phyloP scores from a whole-genome alignment of 345 rosid species.

The Leavenworthia alabamica region DNA sequence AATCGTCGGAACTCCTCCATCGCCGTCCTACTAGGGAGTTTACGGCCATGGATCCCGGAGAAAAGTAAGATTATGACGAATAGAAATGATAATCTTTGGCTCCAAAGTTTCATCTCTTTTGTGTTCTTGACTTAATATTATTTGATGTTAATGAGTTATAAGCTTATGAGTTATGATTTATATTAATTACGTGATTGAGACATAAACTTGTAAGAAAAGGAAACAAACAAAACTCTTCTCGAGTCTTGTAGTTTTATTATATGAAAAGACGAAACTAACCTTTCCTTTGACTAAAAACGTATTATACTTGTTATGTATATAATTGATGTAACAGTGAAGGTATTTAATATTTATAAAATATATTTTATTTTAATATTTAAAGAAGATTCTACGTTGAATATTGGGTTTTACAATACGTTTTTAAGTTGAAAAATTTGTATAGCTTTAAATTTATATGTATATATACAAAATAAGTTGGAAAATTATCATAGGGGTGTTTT shows the following conservation, averaged over 20 bases:
- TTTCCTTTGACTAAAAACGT: constrained; percentile 15
- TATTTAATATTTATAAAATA: too few relatives aligned
- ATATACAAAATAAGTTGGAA: too few relatives aligned
- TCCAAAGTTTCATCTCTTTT: constrained; percentile 17
- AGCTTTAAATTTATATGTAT: neutral
- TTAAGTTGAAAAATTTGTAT: neutral
- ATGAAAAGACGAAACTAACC: constrained; percentile 16
- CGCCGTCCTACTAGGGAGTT: neutral
- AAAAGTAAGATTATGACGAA: constrained; percentile 4
- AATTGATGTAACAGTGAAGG: neutral
- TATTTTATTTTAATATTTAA: neutral
- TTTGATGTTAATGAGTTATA: constrained; percentile 9
- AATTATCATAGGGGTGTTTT: too few relatives aligned
- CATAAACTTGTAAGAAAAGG: constrained; percentile 15
- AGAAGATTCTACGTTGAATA: neutral
- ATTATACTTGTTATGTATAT: neutral
- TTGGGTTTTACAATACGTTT: neutral
- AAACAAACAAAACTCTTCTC: neutral
- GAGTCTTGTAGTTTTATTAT: neutral
- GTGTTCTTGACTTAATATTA: constrained; percentile 8
- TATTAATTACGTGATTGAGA: constrained; percentile 10
- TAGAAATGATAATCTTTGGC: constrained; percentile 2
- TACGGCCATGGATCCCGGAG: neutral
- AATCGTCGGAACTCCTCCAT: constrained; percentile 1
- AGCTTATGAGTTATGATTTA: constrained; percentile 4